phyloP scores from a whole-genome alignment of 345 rosid species.

The Luvunga scandens region DNA sequence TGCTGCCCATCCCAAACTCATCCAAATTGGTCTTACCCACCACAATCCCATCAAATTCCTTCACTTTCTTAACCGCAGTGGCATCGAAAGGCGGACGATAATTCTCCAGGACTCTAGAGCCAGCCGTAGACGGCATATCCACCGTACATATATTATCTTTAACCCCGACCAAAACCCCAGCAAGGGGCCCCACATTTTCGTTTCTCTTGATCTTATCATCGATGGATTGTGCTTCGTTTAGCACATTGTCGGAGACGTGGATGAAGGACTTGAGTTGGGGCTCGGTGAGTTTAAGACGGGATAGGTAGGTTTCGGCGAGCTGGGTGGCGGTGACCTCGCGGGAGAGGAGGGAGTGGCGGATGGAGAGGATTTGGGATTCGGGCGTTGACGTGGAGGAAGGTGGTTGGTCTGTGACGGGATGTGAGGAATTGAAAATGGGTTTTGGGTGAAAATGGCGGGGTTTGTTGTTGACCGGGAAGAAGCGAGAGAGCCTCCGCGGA shows the following conservation, averaged over 20 bases:
- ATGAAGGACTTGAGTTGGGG: conserved; percentile 77
- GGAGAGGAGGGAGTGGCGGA: conserved; percentile 75
- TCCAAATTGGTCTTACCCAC: conserved; percentile 92
- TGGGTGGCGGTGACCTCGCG: conserved; percentile 59
- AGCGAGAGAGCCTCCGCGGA: conserved; percentile 46
- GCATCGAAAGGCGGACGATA: conserved; percentile 86
- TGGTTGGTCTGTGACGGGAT: conserved; percentile 29
- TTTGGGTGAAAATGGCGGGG: neutral
- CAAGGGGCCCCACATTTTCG: conserved; percentile 68
- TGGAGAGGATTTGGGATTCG: conserved; percentile 62
- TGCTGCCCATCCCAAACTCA: conserved; percentile 94
- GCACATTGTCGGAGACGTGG: conserved; percentile 55
- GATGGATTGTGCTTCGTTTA: conserved; percentile 48
- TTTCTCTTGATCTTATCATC: conserved; percentile 50
- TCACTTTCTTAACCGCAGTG: conserved; percentile 62
- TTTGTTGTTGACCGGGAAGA: conserved; percentile 20
- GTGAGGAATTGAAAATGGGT: conserved; percentile 5
- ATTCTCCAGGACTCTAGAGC: conserved; percentile 65
- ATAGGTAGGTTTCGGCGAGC: conserved; percentile 65
- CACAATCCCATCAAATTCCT: conserved; percentile 69
- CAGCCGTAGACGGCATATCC: conserved; percentile 89
- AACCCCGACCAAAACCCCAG: conserved; percentile 75
- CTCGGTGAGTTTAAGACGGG: conserved; percentile 65
- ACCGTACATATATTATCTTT: conserved; percentile 87
- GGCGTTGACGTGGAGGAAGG: conserved; percentile 27